Percentiles rank a stretch among this genome's conserved stretches.
Conservation (phyloP, 345 rosid species). For the Ceriops tagal region DNA sequence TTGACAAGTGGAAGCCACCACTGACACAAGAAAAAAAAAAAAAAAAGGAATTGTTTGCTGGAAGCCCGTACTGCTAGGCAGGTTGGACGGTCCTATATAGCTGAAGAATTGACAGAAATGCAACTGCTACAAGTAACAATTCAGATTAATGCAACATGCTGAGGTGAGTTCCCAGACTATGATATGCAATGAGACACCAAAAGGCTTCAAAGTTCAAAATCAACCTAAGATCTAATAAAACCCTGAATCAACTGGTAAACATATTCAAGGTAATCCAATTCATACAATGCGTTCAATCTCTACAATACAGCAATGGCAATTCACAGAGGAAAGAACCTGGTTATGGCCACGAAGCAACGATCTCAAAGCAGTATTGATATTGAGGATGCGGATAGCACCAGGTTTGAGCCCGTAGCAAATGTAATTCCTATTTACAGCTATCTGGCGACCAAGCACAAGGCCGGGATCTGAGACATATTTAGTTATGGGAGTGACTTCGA, state of each 20-base stretch:
- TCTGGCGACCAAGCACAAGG: constrained; percentile 74
- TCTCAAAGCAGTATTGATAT: constrained; percentile 74
- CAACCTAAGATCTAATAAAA: not conserved
- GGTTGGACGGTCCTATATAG: not conserved
- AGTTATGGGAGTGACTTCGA: constrained; percentile 89
- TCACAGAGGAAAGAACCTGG: constrained; percentile 44
- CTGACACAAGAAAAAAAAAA: not conserved
- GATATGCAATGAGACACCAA: not conserved
- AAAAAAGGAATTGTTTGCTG: not conserved
- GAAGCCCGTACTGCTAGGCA: not conserved
- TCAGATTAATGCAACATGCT: not conserved
- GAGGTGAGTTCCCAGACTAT: not conserved
- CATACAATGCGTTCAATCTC: not conserved
- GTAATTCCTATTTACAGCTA: constrained; percentile 71
- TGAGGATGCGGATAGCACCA: constrained; percentile 79
- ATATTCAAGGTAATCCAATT: not conserved
- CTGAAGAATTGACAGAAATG: not conserved
- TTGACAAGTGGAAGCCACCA: not conserved
- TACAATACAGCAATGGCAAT: not conserved
- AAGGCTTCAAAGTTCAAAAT: not conserved
- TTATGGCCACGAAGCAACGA: constrained; percentile 76
- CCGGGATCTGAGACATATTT: constrained; percentile 84
- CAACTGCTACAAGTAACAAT: not conserved
- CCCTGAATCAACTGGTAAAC: not conserved
- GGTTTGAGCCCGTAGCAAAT: constrained; percentile 85